Evolutionary conservation across 257 asterid species (phyloP), one percentile per base, ranked within the genome.

Genomic region (Nyctanthes arbortristis): DNA sequence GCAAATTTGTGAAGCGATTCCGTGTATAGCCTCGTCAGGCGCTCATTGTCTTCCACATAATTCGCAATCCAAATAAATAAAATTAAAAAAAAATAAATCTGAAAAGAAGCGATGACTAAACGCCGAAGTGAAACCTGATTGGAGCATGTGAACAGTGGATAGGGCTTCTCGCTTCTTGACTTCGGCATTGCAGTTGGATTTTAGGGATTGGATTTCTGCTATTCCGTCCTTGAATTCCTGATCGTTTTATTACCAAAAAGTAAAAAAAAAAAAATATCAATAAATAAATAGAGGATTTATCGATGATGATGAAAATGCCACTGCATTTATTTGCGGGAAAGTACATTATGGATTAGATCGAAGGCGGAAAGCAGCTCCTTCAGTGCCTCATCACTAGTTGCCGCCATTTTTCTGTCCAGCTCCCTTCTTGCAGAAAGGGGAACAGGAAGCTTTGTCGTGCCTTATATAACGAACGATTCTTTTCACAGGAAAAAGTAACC

Each of bases 161-260:
- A 81, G 78, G 31, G 77, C 74, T 64, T 81, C 79, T 4, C 80
- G 76, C 70, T 74, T 81, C 75, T 75, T 65, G 39, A 61, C 59
- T 68, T 78, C 82, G 14, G 74, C 37, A 12, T 29, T 58, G 67
- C 65, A 68, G 18, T 61, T 73, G 28, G 75, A 65, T 59, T 74
- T 60, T 74, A 77, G 25, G 16, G 70, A 67, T 61, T 74, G 80
- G 37, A 39, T 54, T 59, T 77, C 83, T 4, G 73, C 49, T n/a
- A 72, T 30, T 31, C 70, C 78, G 12, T 33, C 52, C 35, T 69
- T 71, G 57, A 61, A 43, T 1, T 71, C 82, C 85, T 81, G 73
- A 8, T 9, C 29, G 7, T 24, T 45, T 56, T 13, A 18, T 25
- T 13, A 27, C 10, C 3, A 2, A 2, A 22, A 52, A 52, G 22